A percentile compares a stretch with the other conserved stretches of the same genome.
Conservation (phyloP, 2,329 filamentous ascomycete species). For the Lasiodiplodia sp. region DNA sequence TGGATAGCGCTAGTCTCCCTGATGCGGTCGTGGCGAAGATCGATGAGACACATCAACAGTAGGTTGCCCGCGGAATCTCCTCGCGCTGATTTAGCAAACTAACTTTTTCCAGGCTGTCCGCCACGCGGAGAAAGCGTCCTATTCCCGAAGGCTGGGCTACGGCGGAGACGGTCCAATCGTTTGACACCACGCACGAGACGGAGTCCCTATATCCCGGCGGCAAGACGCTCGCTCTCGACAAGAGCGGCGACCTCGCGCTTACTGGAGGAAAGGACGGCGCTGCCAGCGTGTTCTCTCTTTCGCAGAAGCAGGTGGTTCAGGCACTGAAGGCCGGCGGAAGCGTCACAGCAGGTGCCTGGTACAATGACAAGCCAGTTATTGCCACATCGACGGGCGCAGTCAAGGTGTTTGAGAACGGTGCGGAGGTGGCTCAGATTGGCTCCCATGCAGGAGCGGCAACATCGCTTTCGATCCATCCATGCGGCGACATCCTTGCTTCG, state of each 20-base stretch:
- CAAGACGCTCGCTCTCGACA: constrained; percentile 64
- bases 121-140: constrained; percentile 87
- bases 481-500: constrained; percentile 82
- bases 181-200: constrained; percentile 61
- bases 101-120: constrained; percentile 71
- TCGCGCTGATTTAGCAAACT: constrained; percentile 32
- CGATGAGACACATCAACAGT: constrained; percentile 82
- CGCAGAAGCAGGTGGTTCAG: constrained; percentile 76
- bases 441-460: constrained; percentile 85
- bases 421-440: constrained; percentile 72
- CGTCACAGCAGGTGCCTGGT: constrained; percentile 72
- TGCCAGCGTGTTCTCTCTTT: constrained; percentile 79
- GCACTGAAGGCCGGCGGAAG: constrained; percentile 69
- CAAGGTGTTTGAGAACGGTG: constrained; percentile 78
- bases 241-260: constrained; percentile 70
- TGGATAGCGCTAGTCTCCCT: constrained; percentile 81
- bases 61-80: constrained; percentile 50
- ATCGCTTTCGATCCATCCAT: constrained; percentile 80
- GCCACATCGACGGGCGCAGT: constrained; percentile 78
- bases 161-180: constrained; percentile 71
- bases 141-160: constrained; percentile 87
- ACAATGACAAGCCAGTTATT: constrained; percentile 72
- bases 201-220: constrained; percentile 67
- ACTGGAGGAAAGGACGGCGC: constrained; percentile 78
- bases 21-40: constrained; percentile 75